Base-by-base conservation (phyloP, 2,329 filamentous ascomycete species). In the Tolypocladium tropicale region DNA sequence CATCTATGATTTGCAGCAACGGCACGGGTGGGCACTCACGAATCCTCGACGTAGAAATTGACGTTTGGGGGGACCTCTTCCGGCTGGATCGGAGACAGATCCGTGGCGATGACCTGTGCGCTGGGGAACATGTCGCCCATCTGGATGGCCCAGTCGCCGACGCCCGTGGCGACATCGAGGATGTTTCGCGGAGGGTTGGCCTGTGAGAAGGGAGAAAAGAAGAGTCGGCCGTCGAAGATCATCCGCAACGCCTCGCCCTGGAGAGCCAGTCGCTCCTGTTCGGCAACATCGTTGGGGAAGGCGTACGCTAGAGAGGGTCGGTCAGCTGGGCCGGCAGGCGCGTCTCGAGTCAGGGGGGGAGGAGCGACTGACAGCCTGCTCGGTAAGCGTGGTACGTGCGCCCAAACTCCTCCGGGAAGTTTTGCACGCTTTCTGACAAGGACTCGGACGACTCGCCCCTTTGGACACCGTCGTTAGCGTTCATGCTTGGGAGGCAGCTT, bases 11-110 rank as follows among this genome's bases (percentile, higher is more conserved):
- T 12, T 11, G 2, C 18, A 10, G 10, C 5, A 10, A 30, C 33
- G 12, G 25, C 10, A 12, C 0, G 25, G 25, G 10, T 3, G 14
- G 18, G 18, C 16, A 67, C 70, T 62, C 65, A 71, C 68, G 71
- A 72, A 63, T 91, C 87, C 64, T 90, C 86, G 50, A 92, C 79
- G 58, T 83, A 83, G 61, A 92, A 92, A 59, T 83, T 81, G 16
- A 90, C 85, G 59, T 92, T 92, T 21, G 81, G 79, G 0, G 88
- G 87, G 1, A 90, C 84, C 52, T 80, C 75, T 5, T 72, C 72
- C 2, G 85, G 84, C 64, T 89, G 85, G 30, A 88, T 83, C 2
- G 85, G 84, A 1, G 84, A 87, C 6, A 89, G 74, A 63, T 89
- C 85, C 10, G 81, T 86, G 34, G 83, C 85, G 52, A 79, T 77